Evolutionary conservation across 2,329 filamentous ascomycete species (phyloP).

Genomic region (Knufia fluminis): DNA sequence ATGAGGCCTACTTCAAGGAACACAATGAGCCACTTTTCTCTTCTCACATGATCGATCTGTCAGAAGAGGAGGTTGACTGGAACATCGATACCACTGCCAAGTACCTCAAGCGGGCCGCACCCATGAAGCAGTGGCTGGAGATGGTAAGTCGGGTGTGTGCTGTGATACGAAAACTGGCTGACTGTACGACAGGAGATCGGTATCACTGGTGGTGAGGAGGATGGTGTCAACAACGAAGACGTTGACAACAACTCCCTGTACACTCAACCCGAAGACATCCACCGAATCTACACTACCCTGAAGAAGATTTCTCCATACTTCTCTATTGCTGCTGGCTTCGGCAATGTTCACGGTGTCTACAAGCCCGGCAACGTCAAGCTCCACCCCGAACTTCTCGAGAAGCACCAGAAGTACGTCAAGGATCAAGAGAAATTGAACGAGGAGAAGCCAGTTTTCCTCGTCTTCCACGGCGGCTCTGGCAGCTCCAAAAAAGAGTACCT

Average conservation of each 20-base stretch:
- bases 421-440: slow-evolving; percentile 63
- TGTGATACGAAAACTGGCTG: slow-evolving; percentile 8
- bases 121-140: slow-evolving; percentile 98
- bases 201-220: slow-evolving; percentile 95
- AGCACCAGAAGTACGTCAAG: slow-evolving; percentile 90
- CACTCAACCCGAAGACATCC: slow-evolving; percentile 95
- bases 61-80: slow-evolving; percentile 78
- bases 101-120: slow-evolving; percentile 88
- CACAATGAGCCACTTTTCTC: slow-evolving; percentile 89
- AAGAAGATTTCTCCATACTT: slow-evolving; percentile 86
- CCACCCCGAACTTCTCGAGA: slow-evolving; percentile 87
- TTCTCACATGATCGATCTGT: slow-evolving; percentile 97
- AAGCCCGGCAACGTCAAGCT: slow-evolving; percentile 96
- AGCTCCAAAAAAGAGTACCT: slow-evolving; percentile 83
- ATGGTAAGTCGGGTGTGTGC: slow-evolving; percentile 54
- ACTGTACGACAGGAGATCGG: slow-evolving; percentile 55
- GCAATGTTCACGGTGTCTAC: slow-evolving; percentile 98
- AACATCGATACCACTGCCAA: slow-evolving; percentile 88
- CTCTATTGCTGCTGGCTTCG: slow-evolving; percentile 95
- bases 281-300: slow-evolving; percentile 80
- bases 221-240: slow-evolving; percentile 96
- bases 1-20: slow-evolving; percentile 91
- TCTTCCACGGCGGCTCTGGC: slow-evolving; percentile 97
- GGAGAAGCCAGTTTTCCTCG: slow-evolving; percentile 94
- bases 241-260: slow-evolving; percentile 96